phyloP scores from a whole-genome alignment of 73 alveolate genomes.

The Durusdinium trenchii region DNA sequence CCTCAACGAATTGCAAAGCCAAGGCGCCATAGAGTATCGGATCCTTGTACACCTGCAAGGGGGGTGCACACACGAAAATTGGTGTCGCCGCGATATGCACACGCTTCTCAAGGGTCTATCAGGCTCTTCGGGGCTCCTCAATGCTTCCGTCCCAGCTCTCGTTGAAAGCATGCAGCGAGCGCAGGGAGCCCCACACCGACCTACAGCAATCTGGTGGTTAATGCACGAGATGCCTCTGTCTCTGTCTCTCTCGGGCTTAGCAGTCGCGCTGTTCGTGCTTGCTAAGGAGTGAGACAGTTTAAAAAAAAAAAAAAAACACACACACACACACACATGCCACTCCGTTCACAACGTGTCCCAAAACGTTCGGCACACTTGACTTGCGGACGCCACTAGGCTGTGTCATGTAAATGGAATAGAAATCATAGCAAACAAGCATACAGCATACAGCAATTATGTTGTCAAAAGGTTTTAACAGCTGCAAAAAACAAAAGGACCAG shows the following conservation, averaged over 20 bases:
- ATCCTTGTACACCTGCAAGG: conserved; percentile 16
- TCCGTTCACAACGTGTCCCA: background rate
- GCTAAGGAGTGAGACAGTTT: no score
- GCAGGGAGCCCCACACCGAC: conserved; percentile 84
- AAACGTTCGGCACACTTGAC: background rate
- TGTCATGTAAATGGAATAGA: no score
- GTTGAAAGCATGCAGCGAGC: conserved; percentile 44
- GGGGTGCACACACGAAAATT: background rate
- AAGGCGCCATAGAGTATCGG: conserved; percentile 38
- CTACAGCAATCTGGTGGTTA: no score
- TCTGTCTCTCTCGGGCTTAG: no score
- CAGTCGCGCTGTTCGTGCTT: no score
- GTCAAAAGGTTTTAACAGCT: no score
- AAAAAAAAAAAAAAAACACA: no score
- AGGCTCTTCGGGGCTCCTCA: conserved; percentile 30
- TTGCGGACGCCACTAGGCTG: no score
- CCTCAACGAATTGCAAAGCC: background rate
- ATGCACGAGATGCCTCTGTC: no score
- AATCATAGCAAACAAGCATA: no score
- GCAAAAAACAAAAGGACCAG: no score
- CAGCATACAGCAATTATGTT: no score
- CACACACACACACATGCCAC: background rate
- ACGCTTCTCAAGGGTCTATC: background rate
- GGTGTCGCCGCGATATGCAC: background rate
- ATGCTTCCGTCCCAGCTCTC: conserved; percentile 75